Base-by-base conservation (phyloP, 495 filamentous ascomycete species). In the Hypoxylon crocopeplum region DNA sequence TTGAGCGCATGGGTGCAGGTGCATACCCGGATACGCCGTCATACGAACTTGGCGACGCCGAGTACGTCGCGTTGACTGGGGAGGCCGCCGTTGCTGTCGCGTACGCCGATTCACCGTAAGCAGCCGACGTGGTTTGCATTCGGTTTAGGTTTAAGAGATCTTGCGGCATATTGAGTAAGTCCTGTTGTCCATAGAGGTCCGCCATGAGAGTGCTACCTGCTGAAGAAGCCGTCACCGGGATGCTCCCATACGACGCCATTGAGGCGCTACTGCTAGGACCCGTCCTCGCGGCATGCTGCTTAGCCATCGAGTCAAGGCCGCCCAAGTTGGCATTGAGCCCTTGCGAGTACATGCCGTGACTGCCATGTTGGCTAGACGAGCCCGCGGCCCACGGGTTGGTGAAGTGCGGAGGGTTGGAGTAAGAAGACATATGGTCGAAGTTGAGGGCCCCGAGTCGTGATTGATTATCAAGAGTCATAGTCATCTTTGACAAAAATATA, bases 361-460 rank as follows among this genome's bases (percentile, higher is more conserved):
- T 74, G 27, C 67, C 70, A 54, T 65, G 59, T 55, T 78, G 75
- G 37, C 79, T 77, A 41, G 84, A 76, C 15, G 87, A 82, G 21
- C 86, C 80, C 49, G 87, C 78, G 50, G 79, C 80, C 93, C 93
- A 98, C 12, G 93, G 93, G 72, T 98, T 92, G 69, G 90, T 92
- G 79, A 98, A 98, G 69, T 93, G 89, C 41, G 92, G 91, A 38
- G 84, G 73, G 45, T 78, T 87, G 29, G 73, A 71, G 68, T 78
- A 79, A 67, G 84, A 82, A 77, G 78, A 77, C 76, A 81, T 78
- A 72, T 86, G 86, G 73, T 93, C 89, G 79, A 93, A 96, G 73
- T 84, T 83, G 80, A 93, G 84, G 62, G 83, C 84, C 78, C 90
- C 86, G 75, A 91, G 87, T 79, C 90, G 91, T 79, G 90, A 89